Evolutionary conservation across 2,329 filamentous ascomycete genomes (phyloP), one percentile per base, ranked within the genome.

Genomic region (Hymenoscyphus salicellus): DNA sequence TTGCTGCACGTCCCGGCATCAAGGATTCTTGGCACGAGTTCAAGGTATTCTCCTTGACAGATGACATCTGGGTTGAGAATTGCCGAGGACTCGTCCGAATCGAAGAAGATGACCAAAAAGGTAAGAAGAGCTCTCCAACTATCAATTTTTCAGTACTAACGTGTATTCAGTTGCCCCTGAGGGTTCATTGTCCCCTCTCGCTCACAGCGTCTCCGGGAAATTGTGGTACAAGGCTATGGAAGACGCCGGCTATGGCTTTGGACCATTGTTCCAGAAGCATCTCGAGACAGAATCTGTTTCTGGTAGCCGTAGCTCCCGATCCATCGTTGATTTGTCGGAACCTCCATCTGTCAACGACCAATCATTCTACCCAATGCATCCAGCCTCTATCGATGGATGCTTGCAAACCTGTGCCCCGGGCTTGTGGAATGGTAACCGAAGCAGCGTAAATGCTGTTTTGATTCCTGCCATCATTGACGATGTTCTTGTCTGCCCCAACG

Each of bases 21-120:
- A 60, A 60, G n/a, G 57, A 60, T 11, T 7, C 32, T 33, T 68
- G 74, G 74, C 73, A 73, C 62, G 67, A 71, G 3, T 76, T 75
- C 58, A 65, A 63, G 8, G 72, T 77, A 10, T 60, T 57, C 2
- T 73, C 73, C 8, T 65, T 70, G 11, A 64, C 65, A 33, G 71
- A 70, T 3, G 63, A 61, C 2, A 57, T 23, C 8, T 74, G 70
- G 69, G 69, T 55, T 17, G 73, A 73, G 43, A 6, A 49, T n/a
- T n/a, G n/a, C n/a, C n/a, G n/a, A n/a, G n/a, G n/a, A n/a, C 43
- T 49, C 43, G 16, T 49, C 49, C 72, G 43, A 6, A 23, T 46
- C 76, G 46, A 55, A 70, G 75, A 2, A 32, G 7, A 32, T 32
- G 30, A 32, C 30, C 30, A 32, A 32, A 32, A 32, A 32, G 30